phyloP scores from a whole-genome alignment of 768 basidiomycete species.

The Paxillus rubicundulus region DNA sequence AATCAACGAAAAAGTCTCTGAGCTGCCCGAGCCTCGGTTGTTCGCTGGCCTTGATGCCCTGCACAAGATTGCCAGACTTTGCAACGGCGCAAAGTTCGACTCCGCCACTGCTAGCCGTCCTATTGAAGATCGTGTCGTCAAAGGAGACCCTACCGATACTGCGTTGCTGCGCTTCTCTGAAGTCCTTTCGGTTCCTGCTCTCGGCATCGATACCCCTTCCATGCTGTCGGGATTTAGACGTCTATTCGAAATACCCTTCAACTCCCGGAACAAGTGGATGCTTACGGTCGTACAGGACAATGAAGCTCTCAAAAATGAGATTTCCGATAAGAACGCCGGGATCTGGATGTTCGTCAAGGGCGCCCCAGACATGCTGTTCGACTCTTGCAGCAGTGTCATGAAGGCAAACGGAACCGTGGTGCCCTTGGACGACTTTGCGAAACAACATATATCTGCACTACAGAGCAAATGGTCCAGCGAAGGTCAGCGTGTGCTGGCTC shows the following conservation, averaged over 20 bases:
- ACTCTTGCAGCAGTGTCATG: slow-evolving; percentile 36
- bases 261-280: slow-evolving; percentile 60
- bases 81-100: slow-evolving; percentile 57
- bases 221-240: slow-evolving; percentile 22
- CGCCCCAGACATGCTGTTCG: slow-evolving; percentile 56
- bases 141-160: slow-evolving; percentile 52
- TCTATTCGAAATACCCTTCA: slow-evolving; percentile 41
- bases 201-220: slow-evolving; percentile 21
- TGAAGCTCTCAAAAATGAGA: slow-evolving; percentile 10
- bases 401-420: slow-evolving; percentile 33
- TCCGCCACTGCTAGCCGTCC: slow-evolving; percentile 22
- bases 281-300: slow-evolving; percentile 39
- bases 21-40: slow-evolving; percentile 5
- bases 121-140: slow-evolving; percentile 34
- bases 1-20: slow-evolving; percentile 13
- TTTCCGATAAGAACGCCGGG: slow-evolving; percentile 5
- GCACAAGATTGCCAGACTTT: slow-evolving; percentile 48
- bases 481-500: slow-evolving; percentile 54
- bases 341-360: slow-evolving; percentile 51
- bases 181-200: slow-evolving; percentile 22
- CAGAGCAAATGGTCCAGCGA: slow-evolving; percentile 45
- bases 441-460: slow-evolving; percentile 17
- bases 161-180: slow-evolving; percentile 52
- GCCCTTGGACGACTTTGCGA: slow-evolving; percentile 26
- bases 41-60: slow-evolving; percentile 29